Conservation (phyloP, 805 yeast genomes). For the Scheffersomyces ergatensis region DNA sequence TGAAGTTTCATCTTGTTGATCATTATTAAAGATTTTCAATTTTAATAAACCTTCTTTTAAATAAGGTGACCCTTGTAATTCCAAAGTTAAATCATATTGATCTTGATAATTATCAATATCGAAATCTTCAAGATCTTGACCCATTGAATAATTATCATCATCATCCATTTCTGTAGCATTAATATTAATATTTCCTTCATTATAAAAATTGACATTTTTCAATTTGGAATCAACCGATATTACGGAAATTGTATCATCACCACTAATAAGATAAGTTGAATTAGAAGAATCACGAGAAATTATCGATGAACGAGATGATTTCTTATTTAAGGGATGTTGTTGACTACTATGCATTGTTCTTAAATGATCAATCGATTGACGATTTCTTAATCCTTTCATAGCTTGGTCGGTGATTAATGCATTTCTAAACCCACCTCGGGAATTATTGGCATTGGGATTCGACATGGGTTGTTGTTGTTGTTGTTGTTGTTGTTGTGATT, state of each 20-base stretch:
- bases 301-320: conserved; percentile 34
- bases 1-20: conserved; percentile 27
- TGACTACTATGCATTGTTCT: conserved; percentile 7
- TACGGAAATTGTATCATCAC: conserved; percentile 31
- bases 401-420: conserved; percentile 10
- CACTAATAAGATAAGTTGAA: conserved; percentile 7
- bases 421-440: conserved; percentile 7
- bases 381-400: conserved; percentile 12
- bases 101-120: conserved; percentile 41
- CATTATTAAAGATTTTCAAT: conserved; percentile 35
- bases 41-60: conserved; percentile 68
- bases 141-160: conserved; percentile 3
- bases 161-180: conserved; percentile 6
- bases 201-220: conserved; percentile 10
- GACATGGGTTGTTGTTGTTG: background rate
- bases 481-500: conserved; percentile 12
- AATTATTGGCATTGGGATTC: background rate
- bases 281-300: conserved; percentile 28
- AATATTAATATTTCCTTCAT: conserved; percentile 3
- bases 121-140: conserved; percentile 25
- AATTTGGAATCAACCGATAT: conserved; percentile 33
- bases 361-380: conserved; percentile 27
- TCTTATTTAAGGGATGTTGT: conserved; percentile 17
- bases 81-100: conserved; percentile 58
- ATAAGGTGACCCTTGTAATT: conserved; percentile 74